phyloP scores from a whole-genome alignment of 2,329 filamentous ascomycete species.

The Zymoseptoria ardabiliae region DNA sequence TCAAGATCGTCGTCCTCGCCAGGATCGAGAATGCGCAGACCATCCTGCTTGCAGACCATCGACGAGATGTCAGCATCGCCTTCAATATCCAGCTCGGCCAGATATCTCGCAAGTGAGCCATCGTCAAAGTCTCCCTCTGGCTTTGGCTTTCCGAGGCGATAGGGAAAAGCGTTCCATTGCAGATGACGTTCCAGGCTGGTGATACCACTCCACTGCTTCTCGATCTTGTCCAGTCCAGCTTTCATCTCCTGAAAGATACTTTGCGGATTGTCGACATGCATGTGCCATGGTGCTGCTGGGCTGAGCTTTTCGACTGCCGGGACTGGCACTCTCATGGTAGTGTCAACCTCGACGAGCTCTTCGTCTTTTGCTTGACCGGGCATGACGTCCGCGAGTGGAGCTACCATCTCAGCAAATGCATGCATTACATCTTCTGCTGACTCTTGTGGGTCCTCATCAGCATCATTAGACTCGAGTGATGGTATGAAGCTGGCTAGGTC shows the following conservation, averaged over 20 bases:
- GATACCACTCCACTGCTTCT: slow-evolving; percentile 36
- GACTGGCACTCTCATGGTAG: slow-evolving; percentile 42
- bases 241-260: slow-evolving; percentile 21
- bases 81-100: slow-evolving; percentile 28
- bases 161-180: slow-evolving; percentile 43
- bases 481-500: slow-evolving; percentile 31
- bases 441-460: slow-evolving; percentile 9
- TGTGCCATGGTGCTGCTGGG: slow-evolving; percentile 42
- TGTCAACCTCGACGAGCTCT: slow-evolving; percentile 40
- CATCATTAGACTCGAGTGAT: slow-evolving; percentile 22
- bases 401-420: slow-evolving; percentile 29
- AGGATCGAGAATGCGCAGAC: slow-evolving; percentile 39
- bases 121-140: slow-evolving; percentile 37
- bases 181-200: slow-evolving; percentile 36
- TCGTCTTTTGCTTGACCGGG: slow-evolving; percentile 36
- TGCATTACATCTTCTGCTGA: slow-evolving; percentile 27
- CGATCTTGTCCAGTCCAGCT: slow-evolving; percentile 22
- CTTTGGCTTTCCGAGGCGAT: slow-evolving; percentile 32
- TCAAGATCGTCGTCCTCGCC: slow-evolving; percentile 5
- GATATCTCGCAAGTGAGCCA: slow-evolving; percentile 30
- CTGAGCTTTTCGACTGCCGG: slow-evolving; percentile 40
- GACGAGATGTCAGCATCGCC: slow-evolving; percentile 34
- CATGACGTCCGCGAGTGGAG: slow-evolving; percentile 32
- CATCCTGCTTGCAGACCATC: slow-evolving; percentile 43
- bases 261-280: slow-evolving; percentile 27